Evolutionary conservation across 805 yeast species (phyloP).

Genomic region (Vanderwaltozyma polyspora): DNA sequence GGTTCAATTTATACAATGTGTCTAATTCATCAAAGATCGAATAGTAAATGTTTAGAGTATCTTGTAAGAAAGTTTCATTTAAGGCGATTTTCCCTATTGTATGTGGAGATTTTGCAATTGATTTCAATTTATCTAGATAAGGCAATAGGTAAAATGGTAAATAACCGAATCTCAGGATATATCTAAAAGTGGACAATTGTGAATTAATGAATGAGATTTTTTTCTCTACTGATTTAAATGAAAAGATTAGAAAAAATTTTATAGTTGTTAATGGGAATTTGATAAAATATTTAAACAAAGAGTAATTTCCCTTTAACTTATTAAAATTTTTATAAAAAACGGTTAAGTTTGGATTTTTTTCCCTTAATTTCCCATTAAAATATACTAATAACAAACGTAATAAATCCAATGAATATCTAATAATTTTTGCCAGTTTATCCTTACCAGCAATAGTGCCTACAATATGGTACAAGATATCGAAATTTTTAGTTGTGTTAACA

Average conservation of each 20-base stretch:
- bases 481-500: conserved; percentile 7
- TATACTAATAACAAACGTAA: conserved; percentile 36
- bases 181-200: conserved; percentile 47
- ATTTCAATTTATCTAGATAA: conserved; percentile 26
- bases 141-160: conserved; percentile 47
- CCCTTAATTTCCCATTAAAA: conserved; percentile 18
- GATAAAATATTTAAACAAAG: conserved; percentile 3
- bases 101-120: conserved; percentile 1
- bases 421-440: conserved; percentile 57
- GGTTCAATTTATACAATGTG: conserved; percentile 39
- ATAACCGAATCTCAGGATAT: conserved; percentile 57
- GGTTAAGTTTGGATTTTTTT: conserved; percentile 12
- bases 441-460: conserved; percentile 52
- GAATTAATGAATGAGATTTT: conserved; percentile 33
- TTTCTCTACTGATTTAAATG: conserved; percentile 12
- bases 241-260: conserved; percentile 8
- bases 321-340: conserved; percentile 1
- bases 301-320: conserved; percentile 3
- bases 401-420: conserved; percentile 48
- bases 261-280: conserved; percentile 10
- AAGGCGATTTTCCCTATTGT: conserved; percentile 26
- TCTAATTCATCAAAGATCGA: conserved; percentile 54
- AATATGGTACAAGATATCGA: conserved; percentile 42
- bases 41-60: conserved; percentile 48
- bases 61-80: conserved; percentile 38